A percentile compares a stretch with the other conserved stretches of the same genome.
These are phyloP conservation scores for Xylaria sp. DNA, from an alignment of 2,329 filamentous ascomycete species.

Conservation along the genomic window DNA sequence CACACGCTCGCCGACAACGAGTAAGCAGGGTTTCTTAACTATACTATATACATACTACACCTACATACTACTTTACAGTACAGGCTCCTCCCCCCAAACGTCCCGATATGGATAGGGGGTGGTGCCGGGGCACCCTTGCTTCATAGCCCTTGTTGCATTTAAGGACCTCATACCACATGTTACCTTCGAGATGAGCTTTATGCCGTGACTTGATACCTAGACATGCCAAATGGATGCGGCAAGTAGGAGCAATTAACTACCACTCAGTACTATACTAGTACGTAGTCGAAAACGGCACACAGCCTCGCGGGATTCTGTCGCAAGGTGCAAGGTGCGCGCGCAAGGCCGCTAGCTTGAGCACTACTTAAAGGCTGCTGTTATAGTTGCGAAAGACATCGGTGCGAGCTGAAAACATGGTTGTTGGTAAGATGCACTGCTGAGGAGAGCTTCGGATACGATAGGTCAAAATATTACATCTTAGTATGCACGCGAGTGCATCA, in stretches of 20 bases:
- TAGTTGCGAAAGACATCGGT: constrained; percentile 23
- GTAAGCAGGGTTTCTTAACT: constrained; percentile 39
- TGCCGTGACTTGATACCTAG: constrained; percentile 26
- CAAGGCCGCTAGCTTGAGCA: neutral
- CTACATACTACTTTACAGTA: neutral
- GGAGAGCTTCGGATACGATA: constrained; percentile 29
- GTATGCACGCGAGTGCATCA: constrained; percentile 18
- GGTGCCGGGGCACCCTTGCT: constrained; percentile 34
- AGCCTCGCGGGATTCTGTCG: constrained; percentile 12
- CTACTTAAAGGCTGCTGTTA: neutral
- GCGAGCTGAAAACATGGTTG: constrained; percentile 35
- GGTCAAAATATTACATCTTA: constrained; percentile 26
- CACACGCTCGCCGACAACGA: constrained; percentile 14
- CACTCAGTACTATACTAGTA: neutral
- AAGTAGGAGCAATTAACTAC: constrained; percentile 10
- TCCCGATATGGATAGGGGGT: constrained; percentile 35
- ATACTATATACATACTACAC: constrained; percentile 8
- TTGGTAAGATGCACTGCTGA: constrained; percentile 21
- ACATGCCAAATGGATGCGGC: constrained; percentile 10
- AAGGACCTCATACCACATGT: constrained; percentile 32
- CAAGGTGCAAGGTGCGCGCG: neutral
- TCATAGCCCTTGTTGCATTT: constrained; percentile 34
- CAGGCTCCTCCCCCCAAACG: constrained; percentile 23
- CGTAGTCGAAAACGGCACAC: neutral
- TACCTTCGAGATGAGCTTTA: constrained; percentile 30